Evolutionary conservation across 2,329 filamentous ascomycete genomes (phyloP).

Genomic region (Bisporella sp.): DNA sequence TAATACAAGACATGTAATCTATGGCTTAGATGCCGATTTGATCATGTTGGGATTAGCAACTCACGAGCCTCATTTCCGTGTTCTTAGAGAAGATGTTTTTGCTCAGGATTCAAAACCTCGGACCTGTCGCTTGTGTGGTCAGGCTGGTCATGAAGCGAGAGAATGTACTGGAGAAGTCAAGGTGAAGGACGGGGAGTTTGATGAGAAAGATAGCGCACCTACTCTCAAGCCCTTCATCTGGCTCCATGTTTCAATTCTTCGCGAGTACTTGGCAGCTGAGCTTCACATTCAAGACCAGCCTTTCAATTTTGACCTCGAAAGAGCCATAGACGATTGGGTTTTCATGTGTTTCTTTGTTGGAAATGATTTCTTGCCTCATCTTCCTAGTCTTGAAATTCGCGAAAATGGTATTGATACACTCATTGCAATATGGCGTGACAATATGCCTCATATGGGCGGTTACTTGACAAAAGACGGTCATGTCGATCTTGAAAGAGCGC

Average conservation of each 20-base stretch:
- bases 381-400: conserved; percentile 94
- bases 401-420: conserved; percentile 96
- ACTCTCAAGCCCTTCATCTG: conserved; percentile 92
- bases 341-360: conserved; percentile 99
- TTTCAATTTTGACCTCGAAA: conserved; percentile 88
- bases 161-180: conserved; percentile 77
- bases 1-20: conserved; percentile 96
- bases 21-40: conserved; percentile 93
- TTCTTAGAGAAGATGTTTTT: conserved; percentile 95
- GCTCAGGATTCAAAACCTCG: conserved; percentile 78
- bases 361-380: conserved; percentile 95
- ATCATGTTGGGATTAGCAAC: conserved; percentile 98
- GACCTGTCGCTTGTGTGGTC: conserved; percentile 82
- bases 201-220: conserved; percentile 68
- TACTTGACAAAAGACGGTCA: conserved; percentile 94
- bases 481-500: conserved; percentile 79
- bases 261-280: conserved; percentile 90
- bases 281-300: conserved; percentile 74
- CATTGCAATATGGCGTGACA: conserved; percentile 95
- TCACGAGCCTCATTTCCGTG: conserved; percentile 94
- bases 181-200: conserved; percentile 70
- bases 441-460: conserved; percentile 83
- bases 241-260: conserved; percentile 86
- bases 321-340: conserved; percentile 94
- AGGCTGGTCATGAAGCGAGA: conserved; percentile 83